Evolutionary conservation across 768 basidiomycete species (phyloP).

Genomic region (Phanerodontia chrysosporium): DNA sequence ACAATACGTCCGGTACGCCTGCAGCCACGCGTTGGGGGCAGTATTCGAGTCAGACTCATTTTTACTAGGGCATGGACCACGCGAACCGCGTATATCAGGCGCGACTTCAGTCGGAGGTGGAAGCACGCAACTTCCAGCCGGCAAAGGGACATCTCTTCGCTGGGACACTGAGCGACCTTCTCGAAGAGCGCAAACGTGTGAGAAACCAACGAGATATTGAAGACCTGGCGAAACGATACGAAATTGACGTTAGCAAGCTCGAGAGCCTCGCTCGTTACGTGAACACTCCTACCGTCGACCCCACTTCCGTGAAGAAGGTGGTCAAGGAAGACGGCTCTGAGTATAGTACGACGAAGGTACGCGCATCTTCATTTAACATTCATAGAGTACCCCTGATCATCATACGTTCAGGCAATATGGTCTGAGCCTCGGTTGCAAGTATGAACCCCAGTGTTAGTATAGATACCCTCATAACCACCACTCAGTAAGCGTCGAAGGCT

Average conservation of each 20-base stretch:
- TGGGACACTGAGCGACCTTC: constrained; percentile 46
- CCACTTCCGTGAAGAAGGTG: constrained; percentile 37
- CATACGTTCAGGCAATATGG: background rate
- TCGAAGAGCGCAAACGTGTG: constrained; percentile 58
- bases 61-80: constrained; percentile 23
- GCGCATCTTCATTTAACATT: constrained; percentile 16
- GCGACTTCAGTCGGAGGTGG: constrained; percentile 50
- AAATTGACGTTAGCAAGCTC: constrained; percentile 49
- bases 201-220: constrained; percentile 39
- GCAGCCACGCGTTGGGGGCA: background rate
- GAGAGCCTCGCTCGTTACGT: constrained; percentile 51
- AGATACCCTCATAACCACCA: too few relatives aligned
- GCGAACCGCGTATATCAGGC: constrained; percentile 47
- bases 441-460: background rate
- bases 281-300: constrained; percentile 60
- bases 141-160: constrained; percentile 55
- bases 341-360: constrained; percentile 44
- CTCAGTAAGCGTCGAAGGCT: too few relatives aligned
- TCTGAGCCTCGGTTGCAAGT: background rate
- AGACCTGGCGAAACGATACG: constrained; percentile 49
- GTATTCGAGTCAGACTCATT: too few relatives aligned
- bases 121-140: constrained; percentile 39
- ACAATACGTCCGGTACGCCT: constrained; percentile 43
- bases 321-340: constrained; percentile 57
- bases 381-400: background rate